Conservation (phyloP, 495 filamentous ascomycete species). For the Penicillium cinerascens region DNA sequence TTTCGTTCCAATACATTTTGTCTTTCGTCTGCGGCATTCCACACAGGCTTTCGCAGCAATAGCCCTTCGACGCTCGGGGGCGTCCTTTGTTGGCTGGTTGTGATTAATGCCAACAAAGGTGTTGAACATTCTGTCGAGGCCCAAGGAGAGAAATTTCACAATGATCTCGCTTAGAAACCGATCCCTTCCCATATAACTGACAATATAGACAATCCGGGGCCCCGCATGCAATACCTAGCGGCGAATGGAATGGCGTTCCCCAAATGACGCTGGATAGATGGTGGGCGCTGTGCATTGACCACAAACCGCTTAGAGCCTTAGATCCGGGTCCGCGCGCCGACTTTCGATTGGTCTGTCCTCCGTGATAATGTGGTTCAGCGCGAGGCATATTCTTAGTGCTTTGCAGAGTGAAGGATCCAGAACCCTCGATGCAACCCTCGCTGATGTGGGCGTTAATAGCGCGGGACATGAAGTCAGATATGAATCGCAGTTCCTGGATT, state of each 20-base stretch:
- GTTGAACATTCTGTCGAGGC: constrained; percentile 8
- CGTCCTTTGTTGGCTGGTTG: not conserved
- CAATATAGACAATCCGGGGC: constrained; percentile 14
- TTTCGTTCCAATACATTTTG: constrained; percentile 13
- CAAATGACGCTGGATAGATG: not conserved
- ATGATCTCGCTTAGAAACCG: not conserved
- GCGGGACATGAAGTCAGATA: too few species aligned
- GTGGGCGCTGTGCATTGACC: constrained; percentile 5
- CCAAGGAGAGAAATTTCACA: not conserved
- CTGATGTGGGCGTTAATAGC: too few species aligned
- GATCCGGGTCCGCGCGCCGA: not conserved
- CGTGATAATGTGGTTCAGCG: not conserved
- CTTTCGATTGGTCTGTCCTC: not conserved
- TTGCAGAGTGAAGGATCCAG: not conserved
- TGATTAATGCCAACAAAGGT: constrained; percentile 10
- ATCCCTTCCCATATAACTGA: not conserved
- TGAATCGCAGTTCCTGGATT: too few species aligned
- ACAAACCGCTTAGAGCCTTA: not conserved
- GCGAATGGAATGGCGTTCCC: not conserved
- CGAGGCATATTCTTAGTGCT: not conserved
- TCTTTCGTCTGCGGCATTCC: constrained; percentile 15
- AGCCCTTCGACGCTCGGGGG: constrained; percentile 9
- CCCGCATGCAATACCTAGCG: constrained; percentile 4
- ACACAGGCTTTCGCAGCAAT: constrained; percentile 15
- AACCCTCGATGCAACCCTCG: not conserved